Base-by-base conservation (phyloP, 2,329 filamentous ascomycete genomes). In the Diplodia corticola region DNA sequence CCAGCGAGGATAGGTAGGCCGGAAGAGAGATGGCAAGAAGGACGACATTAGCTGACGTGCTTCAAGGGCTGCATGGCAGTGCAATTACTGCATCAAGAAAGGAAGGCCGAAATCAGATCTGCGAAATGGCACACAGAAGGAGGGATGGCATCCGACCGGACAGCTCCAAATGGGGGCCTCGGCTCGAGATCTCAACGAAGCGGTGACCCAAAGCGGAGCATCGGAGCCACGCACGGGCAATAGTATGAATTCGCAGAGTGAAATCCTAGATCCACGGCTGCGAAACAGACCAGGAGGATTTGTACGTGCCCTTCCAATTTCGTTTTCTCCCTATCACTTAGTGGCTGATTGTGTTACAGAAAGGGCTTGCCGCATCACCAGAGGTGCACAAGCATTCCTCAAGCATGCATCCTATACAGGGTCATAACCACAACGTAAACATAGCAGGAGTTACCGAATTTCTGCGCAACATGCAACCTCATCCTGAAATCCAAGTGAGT, bases 41-140 rank as follows among this genome's bases (percentile, higher is more conserved):
- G 12, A 40, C 5, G n/a, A 12, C 5, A 35, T 17, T 35, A 4
- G 57, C n/a, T n/a, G 2, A 17, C 40, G 20, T 44, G n/a, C 15
- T 44, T 17, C 10, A n/a, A 61, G 57, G 6, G 20, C 26, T 30
- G n/a, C 57, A 22, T 61, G 57, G 57, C 57, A 61, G 13, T 61
- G 57, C 24, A 49, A 49, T 20, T 49, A 61, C 13, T 61, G 57
- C 28, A 49, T 61, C 44, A 61, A 49, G 57, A 61, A 61, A 20
- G 33, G 22, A 10, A 61, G 57, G 15, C 26, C 57, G n/a, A 61
- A 24, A 20, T n/a, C 44, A 28, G 15, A 13, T 20, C 26, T 37
- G 17, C 26, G 37, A 2, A 24, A 35, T 17, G 4, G 6, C 17
- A 17, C 12, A 3, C 40, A 3, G 4, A 26, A 35, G 13, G 17